Conservation (phyloP, 2,329 filamentous ascomycete species). For the Basipetospora chlamydospora region DNA sequence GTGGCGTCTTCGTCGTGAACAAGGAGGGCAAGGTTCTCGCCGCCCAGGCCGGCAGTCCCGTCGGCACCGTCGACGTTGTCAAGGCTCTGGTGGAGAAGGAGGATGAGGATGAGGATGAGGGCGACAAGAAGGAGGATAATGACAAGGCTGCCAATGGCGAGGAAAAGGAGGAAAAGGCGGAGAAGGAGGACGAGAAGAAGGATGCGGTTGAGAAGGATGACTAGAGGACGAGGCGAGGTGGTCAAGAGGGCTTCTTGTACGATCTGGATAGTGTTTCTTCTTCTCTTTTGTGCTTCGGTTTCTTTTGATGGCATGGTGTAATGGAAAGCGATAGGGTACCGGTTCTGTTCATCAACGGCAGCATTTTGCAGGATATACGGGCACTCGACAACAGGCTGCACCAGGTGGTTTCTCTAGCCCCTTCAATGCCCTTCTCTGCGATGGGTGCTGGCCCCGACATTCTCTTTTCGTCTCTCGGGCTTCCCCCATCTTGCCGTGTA, state of each 20-base stretch:
- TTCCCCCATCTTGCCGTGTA: too few relatives aligned
- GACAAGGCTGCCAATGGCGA: conserved; percentile 5
- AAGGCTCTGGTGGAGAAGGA: conserved; percentile 49
- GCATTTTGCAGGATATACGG: too few relatives aligned
- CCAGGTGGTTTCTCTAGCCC: too few relatives aligned
- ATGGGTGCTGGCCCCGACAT: too few relatives aligned
- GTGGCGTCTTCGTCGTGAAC: conserved; percentile 78
- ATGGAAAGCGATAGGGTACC: too few relatives aligned
- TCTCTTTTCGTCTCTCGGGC: too few relatives aligned
- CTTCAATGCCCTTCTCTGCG: too few relatives aligned
- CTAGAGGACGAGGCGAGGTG: conserved; percentile 6
- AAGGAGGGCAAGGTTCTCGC: conserved; percentile 71
- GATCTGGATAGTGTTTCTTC: not conserved
- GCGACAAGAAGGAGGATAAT: conserved; percentile 4
- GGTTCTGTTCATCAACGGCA: too few relatives aligned
- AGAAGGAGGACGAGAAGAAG: conserved; percentile 10
- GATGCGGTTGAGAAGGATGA: conserved; percentile 8
- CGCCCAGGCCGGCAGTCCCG: conserved; percentile 60
- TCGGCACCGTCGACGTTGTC: conserved; percentile 62
- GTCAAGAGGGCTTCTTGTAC: not conserved
- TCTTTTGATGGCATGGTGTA: too few relatives aligned
- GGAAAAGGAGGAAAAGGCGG: conserved; percentile 7
- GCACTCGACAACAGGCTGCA: too few relatives aligned
- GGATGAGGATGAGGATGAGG: conserved; percentile 19
- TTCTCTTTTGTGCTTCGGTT: too few relatives aligned